A percentile compares a stretch with the other conserved stretches of the same genome.
phyloP scores from a whole-genome alignment of 495 filamentous ascomycete species.

The Thozetella sp. region DNA sequence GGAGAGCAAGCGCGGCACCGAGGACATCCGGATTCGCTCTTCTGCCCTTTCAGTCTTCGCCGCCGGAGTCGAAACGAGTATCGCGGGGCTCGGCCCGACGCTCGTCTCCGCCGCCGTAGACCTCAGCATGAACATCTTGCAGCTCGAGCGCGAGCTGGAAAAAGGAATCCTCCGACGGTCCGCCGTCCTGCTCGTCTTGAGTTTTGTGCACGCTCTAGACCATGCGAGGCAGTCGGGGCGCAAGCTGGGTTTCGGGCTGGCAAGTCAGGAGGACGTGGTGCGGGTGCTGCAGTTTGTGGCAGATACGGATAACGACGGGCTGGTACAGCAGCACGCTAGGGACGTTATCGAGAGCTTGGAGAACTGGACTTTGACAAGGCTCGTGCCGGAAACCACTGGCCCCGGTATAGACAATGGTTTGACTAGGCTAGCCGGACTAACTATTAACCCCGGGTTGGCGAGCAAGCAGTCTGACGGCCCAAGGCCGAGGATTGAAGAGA shows the following conservation, averaged over 20 bases:
- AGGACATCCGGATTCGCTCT: constrained; percentile 77
- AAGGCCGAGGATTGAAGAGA: constrained; percentile 47
- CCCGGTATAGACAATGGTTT: constrained; percentile 14
- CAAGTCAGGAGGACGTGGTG: constrained; percentile 62
- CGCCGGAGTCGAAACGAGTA: constrained; percentile 65
- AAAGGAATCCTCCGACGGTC: constrained; percentile 74
- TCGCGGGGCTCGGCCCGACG: constrained; percentile 57
- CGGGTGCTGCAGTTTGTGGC: constrained; percentile 67
- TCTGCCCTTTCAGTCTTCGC: constrained; percentile 78
- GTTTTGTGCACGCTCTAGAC: constrained; percentile 67
- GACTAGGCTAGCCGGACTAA: constrained; percentile 43
- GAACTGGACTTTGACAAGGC: constrained; percentile 62
- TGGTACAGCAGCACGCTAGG: constrained; percentile 72
- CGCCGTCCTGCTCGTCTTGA: constrained; percentile 68
- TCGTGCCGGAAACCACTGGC: constrained; percentile 31
- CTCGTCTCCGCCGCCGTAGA: constrained; percentile 64
- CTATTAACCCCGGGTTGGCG: constrained; percentile 26
- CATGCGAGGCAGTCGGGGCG: constrained; percentile 50
- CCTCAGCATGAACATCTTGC: constrained; percentile 64
- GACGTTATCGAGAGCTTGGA: constrained; percentile 73
- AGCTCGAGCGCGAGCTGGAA: constrained; percentile 63
- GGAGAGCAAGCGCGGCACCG: constrained; percentile 66
- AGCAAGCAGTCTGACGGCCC: constrained; percentile 10
- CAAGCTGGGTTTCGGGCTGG: constrained; percentile 58
- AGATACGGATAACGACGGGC: constrained; percentile 68